Conservation (phyloP, 495 filamentous ascomycete genomes). For the Venustampulla echinocandica region DNA sequence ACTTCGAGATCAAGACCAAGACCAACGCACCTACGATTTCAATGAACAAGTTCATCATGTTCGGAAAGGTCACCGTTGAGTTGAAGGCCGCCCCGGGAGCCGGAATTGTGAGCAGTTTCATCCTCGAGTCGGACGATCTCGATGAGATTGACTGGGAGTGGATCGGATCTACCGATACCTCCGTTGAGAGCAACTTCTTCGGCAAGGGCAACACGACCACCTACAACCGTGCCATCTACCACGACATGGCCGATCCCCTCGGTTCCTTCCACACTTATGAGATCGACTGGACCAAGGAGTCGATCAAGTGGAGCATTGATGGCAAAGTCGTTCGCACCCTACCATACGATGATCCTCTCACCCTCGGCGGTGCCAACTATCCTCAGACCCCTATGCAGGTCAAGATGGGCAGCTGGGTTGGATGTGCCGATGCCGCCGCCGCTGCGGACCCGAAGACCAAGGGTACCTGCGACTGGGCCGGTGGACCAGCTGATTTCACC, state of each 20-base stretch:
- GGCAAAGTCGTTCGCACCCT: constrained; percentile 61
- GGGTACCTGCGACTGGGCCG: constrained; percentile 83
- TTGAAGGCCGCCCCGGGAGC: constrained; percentile 61
- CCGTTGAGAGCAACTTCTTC: constrained; percentile 89
- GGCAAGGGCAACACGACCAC: constrained; percentile 72
- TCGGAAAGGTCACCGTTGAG: constrained; percentile 64
- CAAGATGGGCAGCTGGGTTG: constrained; percentile 71
- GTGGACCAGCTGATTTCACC: constrained; percentile 70
- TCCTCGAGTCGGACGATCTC: constrained; percentile 80
- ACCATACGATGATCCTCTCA: constrained; percentile 34
- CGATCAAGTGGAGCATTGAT: constrained; percentile 77
- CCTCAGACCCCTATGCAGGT: constrained; percentile 88
- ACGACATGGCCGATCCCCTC: constrained; percentile 55
- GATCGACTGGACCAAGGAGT: constrained; percentile 74
- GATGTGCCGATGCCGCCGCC: constrained; percentile 30
- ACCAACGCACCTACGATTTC: constrained; percentile 67
- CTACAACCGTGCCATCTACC: constrained; percentile 67
- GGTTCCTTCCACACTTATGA: constrained; percentile 65
- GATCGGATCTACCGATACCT: constrained; percentile 52
- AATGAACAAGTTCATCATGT: constrained; percentile 68
- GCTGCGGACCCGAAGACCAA: constrained; percentile 61
- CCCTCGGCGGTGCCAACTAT: constrained; percentile 59
- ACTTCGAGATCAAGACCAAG: constrained; percentile 14
- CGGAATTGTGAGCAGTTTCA: constrained; percentile 75
- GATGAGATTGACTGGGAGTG: constrained; percentile 95